These are phyloP conservation scores for Hypoxylon perforatum DNA, from an alignment of 495 filamentous ascomycete species.

Conservation along the genomic window DNA sequence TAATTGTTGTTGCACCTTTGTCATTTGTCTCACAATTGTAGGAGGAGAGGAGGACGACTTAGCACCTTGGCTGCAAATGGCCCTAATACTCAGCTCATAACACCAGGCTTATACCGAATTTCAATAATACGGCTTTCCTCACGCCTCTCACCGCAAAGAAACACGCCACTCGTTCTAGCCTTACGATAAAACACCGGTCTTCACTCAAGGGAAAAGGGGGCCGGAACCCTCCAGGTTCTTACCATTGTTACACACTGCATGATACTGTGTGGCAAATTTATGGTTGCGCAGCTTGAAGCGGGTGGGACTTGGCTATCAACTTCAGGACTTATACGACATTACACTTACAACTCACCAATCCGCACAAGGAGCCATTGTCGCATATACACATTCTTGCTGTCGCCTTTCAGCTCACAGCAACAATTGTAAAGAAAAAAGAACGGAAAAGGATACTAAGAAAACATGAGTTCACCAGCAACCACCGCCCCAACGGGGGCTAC, in stretches of 20 bases:
- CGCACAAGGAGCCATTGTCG: background rate
- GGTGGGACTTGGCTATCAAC: constrained; percentile 1
- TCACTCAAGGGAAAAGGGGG: constrained; percentile 14
- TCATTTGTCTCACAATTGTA: constrained; percentile 4
- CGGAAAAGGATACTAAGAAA: constrained; percentile 23
- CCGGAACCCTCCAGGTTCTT: constrained; percentile 25
- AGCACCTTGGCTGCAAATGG: constrained; percentile 16
- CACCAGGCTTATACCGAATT: constrained; percentile 6
- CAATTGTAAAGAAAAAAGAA: background rate
- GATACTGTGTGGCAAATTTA: constrained; percentile 1
- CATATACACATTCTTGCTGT: constrained; percentile 1
- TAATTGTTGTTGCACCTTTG: constrained; percentile 9
- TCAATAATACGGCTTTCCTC: constrained; percentile 1
- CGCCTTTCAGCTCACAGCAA: background rate
- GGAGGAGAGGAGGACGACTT: constrained; percentile 12
- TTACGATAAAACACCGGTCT: background rate
- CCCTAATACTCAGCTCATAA: constrained; percentile 17
- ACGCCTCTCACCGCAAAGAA: constrained; percentile 3
- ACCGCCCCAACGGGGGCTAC: constrained; percentile 42
- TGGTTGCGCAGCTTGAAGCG: constrained; percentile 20
- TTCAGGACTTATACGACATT: constrained; percentile 1
- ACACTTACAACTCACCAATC: constrained; percentile 5
- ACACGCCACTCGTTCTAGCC: constrained; percentile 1
- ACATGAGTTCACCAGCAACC: constrained; percentile 57
- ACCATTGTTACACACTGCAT: constrained; percentile 6